A percentile compares a stretch with the other conserved stretches of the same genome.
Evolutionary conservation across 768 basidiomycete genomes (phyloP).

Genomic region (Neoboletus subvelutipes): DNA sequence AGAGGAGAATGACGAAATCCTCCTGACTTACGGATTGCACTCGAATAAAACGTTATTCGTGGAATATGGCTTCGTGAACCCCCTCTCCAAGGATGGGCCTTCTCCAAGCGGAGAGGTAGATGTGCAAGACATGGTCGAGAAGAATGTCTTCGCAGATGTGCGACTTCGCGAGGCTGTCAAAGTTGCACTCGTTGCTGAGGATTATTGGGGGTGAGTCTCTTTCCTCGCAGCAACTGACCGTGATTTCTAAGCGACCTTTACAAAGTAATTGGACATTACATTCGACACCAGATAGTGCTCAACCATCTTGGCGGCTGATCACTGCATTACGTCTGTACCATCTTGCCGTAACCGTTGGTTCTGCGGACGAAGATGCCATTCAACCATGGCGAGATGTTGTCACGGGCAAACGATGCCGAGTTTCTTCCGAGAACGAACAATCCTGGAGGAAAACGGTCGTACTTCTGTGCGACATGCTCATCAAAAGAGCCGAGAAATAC

Average conservation of each 20-base stretch:
- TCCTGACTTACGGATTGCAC: conserved; percentile 79
- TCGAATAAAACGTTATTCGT: conserved; percentile 73
- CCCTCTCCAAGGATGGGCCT: conserved; percentile 27
- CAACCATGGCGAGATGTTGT: conserved; percentile 55
- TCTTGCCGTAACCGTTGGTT: conserved; percentile 36
- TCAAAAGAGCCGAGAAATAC: conserved; percentile 31
- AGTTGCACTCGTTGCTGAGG: conserved; percentile 53
- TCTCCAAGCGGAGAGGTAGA: conserved; percentile 55
- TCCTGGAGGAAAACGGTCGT: conserved; percentile 45
- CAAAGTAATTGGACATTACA: conserved; percentile 81
- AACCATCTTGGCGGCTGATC: conserved; percentile 81
- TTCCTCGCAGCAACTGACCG: background rate
- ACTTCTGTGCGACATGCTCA: conserved; percentile 40
- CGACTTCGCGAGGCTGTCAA: conserved; percentile 47
- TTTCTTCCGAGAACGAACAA: conserved; percentile 51
- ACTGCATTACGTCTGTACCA: conserved; percentile 68
- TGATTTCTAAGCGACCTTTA: background rate
- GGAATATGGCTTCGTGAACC: conserved; percentile 87
- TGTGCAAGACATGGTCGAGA: conserved; percentile 53
- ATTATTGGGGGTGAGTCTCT: conserved; percentile 79
- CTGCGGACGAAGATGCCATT: conserved; percentile 33
- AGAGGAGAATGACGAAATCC: conserved; percentile 60
- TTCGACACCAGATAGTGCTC: conserved; percentile 52
- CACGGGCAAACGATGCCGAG: conserved; percentile 40
- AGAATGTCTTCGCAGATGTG: conserved; percentile 46